Conservation (phyloP, 2,329 filamentous ascomycete species). For the Calonectria crousiana region DNA sequence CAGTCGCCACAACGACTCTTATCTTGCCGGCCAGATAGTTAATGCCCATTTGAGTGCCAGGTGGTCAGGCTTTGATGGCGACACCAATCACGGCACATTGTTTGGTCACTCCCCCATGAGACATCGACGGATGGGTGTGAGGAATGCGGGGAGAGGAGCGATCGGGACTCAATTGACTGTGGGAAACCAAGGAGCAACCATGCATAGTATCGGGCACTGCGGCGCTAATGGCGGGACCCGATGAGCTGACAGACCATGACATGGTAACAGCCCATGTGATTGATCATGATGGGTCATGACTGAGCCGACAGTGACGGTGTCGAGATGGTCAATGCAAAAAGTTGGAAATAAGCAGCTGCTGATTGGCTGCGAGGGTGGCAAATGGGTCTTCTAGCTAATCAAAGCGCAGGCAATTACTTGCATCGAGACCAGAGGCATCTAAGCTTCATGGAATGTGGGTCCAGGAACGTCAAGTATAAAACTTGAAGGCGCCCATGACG, state of each 20-base stretch:
- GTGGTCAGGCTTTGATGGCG: background rate
- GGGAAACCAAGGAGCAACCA: slow-evolving; percentile 1
- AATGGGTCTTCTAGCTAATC: background rate
- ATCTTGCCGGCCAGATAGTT: background rate
- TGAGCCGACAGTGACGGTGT: background rate
- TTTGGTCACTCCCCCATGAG: slow-evolving; percentile 8
- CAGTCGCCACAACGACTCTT: background rate
- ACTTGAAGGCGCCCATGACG: slow-evolving; percentile 25
- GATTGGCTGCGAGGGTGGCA: slow-evolving; percentile 17
- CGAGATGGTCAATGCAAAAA: slow-evolving; percentile 1
- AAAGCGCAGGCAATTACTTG: slow-evolving; percentile 28
- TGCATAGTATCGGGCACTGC: background rate
- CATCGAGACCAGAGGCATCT: background rate
- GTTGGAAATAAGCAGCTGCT: slow-evolving; percentile 42
- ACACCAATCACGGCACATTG: background rate
- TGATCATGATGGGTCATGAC: slow-evolving; percentile 19
- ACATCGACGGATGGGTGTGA: background rate
- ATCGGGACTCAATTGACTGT: background rate
- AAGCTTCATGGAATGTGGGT: slow-evolving; percentile 32
- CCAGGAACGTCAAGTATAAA: slow-evolving; percentile 38
- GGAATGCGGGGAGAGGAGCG: background rate
- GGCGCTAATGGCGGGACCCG: slow-evolving; percentile 7
- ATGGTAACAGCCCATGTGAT: slow-evolving; percentile 13
- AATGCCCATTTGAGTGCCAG: background rate
- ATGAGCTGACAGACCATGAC: slow-evolving; percentile 19